Evolutionary conservation across 768 basidiomycete species (phyloP), one percentile per base, ranked within the genome.

Genomic region (Tylopilus intermedius): DNA sequence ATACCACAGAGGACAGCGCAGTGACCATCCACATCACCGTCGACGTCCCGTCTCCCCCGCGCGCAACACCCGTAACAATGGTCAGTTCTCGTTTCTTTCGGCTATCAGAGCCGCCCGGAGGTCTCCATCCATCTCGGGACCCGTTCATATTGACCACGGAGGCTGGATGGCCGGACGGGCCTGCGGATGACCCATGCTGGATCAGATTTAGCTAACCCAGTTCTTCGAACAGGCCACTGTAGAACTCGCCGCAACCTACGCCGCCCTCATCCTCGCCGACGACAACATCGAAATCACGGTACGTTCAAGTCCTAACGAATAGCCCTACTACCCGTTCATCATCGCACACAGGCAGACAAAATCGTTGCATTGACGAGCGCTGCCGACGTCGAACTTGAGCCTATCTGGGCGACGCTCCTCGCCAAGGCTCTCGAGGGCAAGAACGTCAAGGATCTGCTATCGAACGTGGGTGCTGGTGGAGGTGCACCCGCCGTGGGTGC

Each of bases 341-440:
- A 24, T 24, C 24, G 24, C 24, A 24, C 24, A 30, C 37, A 97
- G 94, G 71, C 92, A 55, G 96, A 98, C 71, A 97, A 96, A 79
- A 90, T 99, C 69, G 54, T 77, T 63, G 76, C 92, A n/a, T 71
- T 98, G 68, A 91, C 89, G 63, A 71, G 68, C 51, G 94, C 91
- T 50, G 96, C 95, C 49, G 74, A 75, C 53, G 77, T 92, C 58
- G 94, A 96, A 24, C 66, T 96, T 55, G 96, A 98, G 74, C 81
- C 94, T 53, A 98, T 99, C 78, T 98, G 96, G 96, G 94, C 94
- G 53, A 74, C 87, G 13, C 88, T 99, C 64, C 90, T 99, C 67
- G 90, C 95, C 57, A 98, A 96, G 74, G 95, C 96, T 33, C 85
- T 99, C 49, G 94, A 95, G 75, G 95, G 94, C 66, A 96, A 95